phyloP scores from a whole-genome alignment of 1,139 yeast genomes.

The Yamadazyma siamensis region DNA sequence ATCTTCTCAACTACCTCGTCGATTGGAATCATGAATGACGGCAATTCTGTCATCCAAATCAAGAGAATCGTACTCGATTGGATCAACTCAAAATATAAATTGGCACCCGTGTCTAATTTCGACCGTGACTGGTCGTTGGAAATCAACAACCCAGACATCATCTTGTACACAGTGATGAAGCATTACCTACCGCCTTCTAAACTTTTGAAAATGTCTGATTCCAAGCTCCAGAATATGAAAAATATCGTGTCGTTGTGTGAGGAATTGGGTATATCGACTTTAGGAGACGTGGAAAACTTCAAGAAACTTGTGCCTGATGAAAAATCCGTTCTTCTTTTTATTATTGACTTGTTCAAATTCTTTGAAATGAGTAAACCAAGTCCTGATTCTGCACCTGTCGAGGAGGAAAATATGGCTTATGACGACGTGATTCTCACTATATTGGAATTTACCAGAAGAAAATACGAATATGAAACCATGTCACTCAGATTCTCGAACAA shows the following conservation, averaged over 20 bases:
- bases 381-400: neutral
- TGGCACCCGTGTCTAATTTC: constrained; percentile 26
- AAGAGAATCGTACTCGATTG: constrained; percentile 32
- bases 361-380: constrained; percentile 27
- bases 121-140: constrained; percentile 40
- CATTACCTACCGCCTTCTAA: constrained; percentile 14
- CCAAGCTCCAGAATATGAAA: constrained; percentile 23
- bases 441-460: constrained; percentile 21
- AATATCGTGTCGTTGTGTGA: constrained; percentile 21
- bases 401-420: constrained; percentile 4
- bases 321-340: constrained; percentile 58
- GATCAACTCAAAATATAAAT: constrained; percentile 24
- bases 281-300: constrained; percentile 63
- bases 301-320: constrained; percentile 56
- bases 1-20: constrained; percentile 43
- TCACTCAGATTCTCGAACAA: constrained; percentile 28
- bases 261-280: constrained; percentile 51
- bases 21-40: constrained; percentile 31
- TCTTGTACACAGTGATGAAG: constrained; percentile 23
- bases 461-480: constrained; percentile 30
- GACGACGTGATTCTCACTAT: constrained; percentile 22
- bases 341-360: constrained; percentile 64
- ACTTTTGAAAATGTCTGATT: constrained; percentile 34
- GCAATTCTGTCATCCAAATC: constrained; percentile 27
- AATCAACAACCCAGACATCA: constrained; percentile 25